Conservation (phyloP, 805 yeast species). For the Wickerhamiella siamensis region DNA sequence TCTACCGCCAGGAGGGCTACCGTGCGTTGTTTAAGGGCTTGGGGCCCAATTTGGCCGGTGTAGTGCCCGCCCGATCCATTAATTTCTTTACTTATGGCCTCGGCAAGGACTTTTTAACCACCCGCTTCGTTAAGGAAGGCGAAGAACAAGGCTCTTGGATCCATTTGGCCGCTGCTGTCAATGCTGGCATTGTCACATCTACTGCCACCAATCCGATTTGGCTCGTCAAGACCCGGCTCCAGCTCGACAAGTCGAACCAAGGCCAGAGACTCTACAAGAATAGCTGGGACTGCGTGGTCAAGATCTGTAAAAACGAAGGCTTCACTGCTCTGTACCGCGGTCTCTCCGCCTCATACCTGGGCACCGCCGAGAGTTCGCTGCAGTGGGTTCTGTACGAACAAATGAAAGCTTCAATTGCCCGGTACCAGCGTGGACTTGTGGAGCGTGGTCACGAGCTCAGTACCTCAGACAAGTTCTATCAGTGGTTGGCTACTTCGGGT, state of each 20-base stretch:
- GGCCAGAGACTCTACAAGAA: slow-evolving; percentile 49
- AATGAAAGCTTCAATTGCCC: slow-evolving; percentile 59
- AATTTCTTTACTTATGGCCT: slow-evolving; percentile 94
- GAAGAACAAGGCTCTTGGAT: slow-evolving; percentile 62
- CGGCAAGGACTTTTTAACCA: slow-evolving; percentile 64
- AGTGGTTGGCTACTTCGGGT: slow-evolving; percentile 94
- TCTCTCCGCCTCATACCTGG: slow-evolving; percentile 85
- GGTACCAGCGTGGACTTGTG: slow-evolving; percentile 29
- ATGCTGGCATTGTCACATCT: slow-evolving; percentile 87
- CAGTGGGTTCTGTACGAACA: slow-evolving; percentile 97
- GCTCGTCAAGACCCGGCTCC: slow-evolving; percentile 89
- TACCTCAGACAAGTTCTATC: slow-evolving; percentile 49
- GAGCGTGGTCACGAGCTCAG: slow-evolving; percentile 26
- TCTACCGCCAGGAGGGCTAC: slow-evolving; percentile 66
- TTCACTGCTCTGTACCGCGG: slow-evolving; percentile 71
- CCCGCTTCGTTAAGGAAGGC: slow-evolving; percentile 46
- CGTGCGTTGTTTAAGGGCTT: slow-evolving; percentile 83
- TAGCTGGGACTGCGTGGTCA: slow-evolving; percentile 68
- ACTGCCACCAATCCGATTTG: slow-evolving; percentile 97
- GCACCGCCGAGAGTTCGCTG: slow-evolving; percentile 80
- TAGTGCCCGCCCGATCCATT: slow-evolving; percentile 93
- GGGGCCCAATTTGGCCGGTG: slow-evolving; percentile 95
- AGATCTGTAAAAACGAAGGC: slow-evolving; percentile 67
- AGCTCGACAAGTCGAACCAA: slow-evolving; percentile 52
- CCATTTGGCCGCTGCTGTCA: slow-evolving; percentile 72